Evolutionary conservation across 2,329 filamentous ascomycete species (phyloP), one percentile per base, ranked within the genome.

Genomic region (Diplodia corticola): DNA sequence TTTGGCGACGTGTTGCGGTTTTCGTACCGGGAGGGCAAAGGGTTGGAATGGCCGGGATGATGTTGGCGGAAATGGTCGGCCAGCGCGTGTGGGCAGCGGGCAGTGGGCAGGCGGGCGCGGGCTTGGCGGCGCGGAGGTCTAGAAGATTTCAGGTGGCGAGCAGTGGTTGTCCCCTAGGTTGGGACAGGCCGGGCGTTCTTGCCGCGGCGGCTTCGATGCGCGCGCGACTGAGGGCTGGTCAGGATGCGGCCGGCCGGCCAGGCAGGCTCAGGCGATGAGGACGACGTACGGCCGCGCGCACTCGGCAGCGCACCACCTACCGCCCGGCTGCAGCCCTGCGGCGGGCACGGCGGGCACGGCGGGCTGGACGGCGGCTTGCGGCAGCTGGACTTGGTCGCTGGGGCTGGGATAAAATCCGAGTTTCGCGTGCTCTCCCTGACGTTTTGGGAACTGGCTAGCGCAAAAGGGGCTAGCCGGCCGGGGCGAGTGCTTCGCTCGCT

Each of bases 381-480:
- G n/a, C n/a, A n/a, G n/a, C n/a, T n/a, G n/a, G n/a, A n/a, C n/a
- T n/a, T n/a, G n/a, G n/a, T n/a, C n/a, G n/a, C n/a, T 48, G 30
- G 48, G 46, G 44, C 22, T 33, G 60, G 35, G 60, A 28, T 37
- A 50, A 63, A 53, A 53, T 63, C 30, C 60, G 60, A 53, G 44
- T 60, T 50, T 59, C 40, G 44, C 63, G 50, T 65, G 33, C 46
- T 65, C 40, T 46, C 30, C 53, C 44, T 50, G 53, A 65, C 64
- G 64, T 37, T 59, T 65, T 51, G 64, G 64, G 64, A 51, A 65
- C 20, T 49, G 33, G 54, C 64, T 54, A 65, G 44, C 4, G 51
- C 64, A 17, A 51, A 65, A 51, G 46, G 53, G 46, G 53, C n/a
- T 65, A 51, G 64, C 12, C n/a, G 44, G 28, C 60, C 46, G 35